These are phyloP conservation scores for Rhizoclosmatium sp. DNA, from an alignment of 192 early-diverging fungal genomes.

Conservation along the genomic window DNA sequence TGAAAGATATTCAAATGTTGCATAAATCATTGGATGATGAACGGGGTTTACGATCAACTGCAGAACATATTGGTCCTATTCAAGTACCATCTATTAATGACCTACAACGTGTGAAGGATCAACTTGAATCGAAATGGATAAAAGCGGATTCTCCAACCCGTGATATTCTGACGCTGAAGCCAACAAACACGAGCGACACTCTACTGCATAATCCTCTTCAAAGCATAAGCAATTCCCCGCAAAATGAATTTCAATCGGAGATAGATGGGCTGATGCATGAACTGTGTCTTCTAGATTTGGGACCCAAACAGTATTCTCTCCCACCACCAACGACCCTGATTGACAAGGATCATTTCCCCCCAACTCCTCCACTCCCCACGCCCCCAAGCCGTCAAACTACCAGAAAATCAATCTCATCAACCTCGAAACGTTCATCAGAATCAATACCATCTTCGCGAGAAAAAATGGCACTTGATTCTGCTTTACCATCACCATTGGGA, in stretches of 20 bases:
- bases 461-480: no score
- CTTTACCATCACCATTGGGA: neutral
- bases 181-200: neutral
- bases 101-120: conserved; percentile 15
- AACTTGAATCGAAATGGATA: neutral
- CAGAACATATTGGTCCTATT: neutral
- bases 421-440: neutral
- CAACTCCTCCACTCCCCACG: neutral
- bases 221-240: neutral
- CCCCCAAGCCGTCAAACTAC: neutral
- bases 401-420: neutral
- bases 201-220: neutral
- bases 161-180: neutral
- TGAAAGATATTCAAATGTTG: conserved; percentile 3
- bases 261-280: conserved; percentile 6
- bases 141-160: neutral
- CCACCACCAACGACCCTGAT: neutral
- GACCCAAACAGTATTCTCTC: neutral
- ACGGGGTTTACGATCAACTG: neutral
- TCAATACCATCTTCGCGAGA: neutral
- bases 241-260: neutral
- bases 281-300: conserved; percentile 7
- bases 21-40: conserved; percentile 22
- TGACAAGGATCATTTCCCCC: neutral
- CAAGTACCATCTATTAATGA: conserved; percentile 6